These are phyloP conservation scores for Lepidopterella palustris DNA, from an alignment of 495 filamentous ascomycete genomes.

Conservation along the genomic window DNA sequence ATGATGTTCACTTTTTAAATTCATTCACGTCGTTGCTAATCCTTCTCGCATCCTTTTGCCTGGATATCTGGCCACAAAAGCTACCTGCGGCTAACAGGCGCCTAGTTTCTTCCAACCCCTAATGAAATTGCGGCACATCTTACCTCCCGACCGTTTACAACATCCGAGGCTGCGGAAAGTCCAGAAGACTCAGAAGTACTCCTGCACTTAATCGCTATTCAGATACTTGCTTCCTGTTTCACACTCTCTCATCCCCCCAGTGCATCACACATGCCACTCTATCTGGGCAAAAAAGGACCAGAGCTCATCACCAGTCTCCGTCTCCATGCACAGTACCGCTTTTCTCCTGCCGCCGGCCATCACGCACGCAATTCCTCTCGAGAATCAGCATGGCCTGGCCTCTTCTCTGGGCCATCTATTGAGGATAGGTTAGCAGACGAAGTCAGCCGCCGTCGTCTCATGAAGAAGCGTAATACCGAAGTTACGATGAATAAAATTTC, in stretches of 20 bases:
- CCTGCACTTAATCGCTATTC: constrained; percentile 12
- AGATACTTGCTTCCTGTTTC: constrained; percentile 20
- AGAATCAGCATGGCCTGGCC: constrained; percentile 12
- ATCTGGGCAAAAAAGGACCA: background rate
- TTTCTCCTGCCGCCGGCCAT: constrained; percentile 18
- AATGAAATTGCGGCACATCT: constrained; percentile 2
- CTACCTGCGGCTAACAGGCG: background rate
- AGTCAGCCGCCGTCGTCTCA: constrained; percentile 2
- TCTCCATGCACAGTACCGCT: constrained; percentile 16
- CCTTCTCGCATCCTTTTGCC: background rate
- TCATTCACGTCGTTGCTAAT: no score
- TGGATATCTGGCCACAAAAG: background rate
- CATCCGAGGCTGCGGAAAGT: background rate
- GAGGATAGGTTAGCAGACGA: constrained; percentile 17
- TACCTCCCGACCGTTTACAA: background rate
- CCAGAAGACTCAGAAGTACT: background rate
- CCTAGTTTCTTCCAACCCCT: background rate
- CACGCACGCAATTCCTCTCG: constrained; percentile 16
- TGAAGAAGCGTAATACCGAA: background rate
- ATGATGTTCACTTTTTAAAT: no score
- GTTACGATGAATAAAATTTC: background rate
- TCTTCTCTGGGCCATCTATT: constrained; percentile 18
- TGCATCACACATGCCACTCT: constrained; percentile 4
- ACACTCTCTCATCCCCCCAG: constrained; percentile 7
- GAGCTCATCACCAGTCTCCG: constrained; percentile 5